Evolutionary conservation across 1,139 yeast species (phyloP).

Genomic region (Sugiyamaella novakii): DNA sequence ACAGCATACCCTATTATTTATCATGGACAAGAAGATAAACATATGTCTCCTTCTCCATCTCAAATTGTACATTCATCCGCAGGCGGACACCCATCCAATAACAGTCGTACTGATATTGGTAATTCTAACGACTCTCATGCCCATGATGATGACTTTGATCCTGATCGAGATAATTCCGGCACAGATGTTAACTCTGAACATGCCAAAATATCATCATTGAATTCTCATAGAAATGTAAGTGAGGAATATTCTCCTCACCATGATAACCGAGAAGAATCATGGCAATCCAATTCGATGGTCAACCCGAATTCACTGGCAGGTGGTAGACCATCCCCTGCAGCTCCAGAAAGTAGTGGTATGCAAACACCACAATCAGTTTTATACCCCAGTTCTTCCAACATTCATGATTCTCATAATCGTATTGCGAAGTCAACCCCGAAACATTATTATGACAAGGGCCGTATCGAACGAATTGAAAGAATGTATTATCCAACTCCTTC

Average conservation of each 20-base stretch:
- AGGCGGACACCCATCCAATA: slow-evolving; percentile 3
- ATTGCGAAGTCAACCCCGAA: slow-evolving; percentile 5
- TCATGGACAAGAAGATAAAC: neutral
- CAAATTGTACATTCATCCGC: neutral
- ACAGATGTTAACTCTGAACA: too few relatives aligned
- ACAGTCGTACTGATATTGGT: neutral
- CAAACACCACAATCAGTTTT: neutral
- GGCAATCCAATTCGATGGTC: too few relatives aligned
- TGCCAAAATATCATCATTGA: too few relatives aligned
- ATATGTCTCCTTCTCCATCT: neutral
- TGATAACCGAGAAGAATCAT: too few relatives aligned
- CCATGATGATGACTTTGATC: too few relatives aligned
- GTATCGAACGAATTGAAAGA: slow-evolving; percentile 24
- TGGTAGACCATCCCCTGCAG: too few relatives aligned
- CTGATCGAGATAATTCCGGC: too few relatives aligned
- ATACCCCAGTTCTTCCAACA: neutral
- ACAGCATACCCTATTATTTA: neutral
- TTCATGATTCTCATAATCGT: slow-evolving; percentile 1
- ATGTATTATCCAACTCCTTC: slow-evolving; percentile 38
- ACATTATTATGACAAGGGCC: slow-evolving; percentile 12
- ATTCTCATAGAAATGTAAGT: too few relatives aligned
- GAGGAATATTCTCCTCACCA: too few relatives aligned
- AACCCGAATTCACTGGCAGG: too few relatives aligned
- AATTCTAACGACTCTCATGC: too few relatives aligned
- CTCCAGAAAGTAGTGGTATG: too few relatives aligned